Conservation (phyloP, 1,139 yeast genomes). For the Zygoascus hellenicus region DNA sequence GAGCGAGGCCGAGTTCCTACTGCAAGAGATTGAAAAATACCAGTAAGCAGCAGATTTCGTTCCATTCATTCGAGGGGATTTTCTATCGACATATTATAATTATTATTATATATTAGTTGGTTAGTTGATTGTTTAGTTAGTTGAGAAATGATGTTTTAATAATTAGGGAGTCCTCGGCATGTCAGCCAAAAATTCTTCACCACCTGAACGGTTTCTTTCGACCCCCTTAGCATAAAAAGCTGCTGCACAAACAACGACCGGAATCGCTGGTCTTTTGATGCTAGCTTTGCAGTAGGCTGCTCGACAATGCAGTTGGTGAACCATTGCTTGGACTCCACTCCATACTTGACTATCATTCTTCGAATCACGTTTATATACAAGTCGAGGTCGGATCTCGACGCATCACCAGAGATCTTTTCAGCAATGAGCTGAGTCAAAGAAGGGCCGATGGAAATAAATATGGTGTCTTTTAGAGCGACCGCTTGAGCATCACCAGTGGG, state of each 20-base stretch:
- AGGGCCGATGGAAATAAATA: constrained; percentile 23
- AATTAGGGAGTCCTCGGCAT: constrained; percentile 35
- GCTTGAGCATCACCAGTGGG: not conserved
- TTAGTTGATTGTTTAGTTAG: constrained; percentile 4
- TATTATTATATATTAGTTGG: not conserved
- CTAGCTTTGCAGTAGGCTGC: constrained; percentile 26
- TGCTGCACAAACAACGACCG: constrained; percentile 44
- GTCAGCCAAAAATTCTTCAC: constrained; percentile 61
- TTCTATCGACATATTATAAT: not conserved
- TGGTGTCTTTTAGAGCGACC: constrained; percentile 1
- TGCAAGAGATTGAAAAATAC: constrained; percentile 38
- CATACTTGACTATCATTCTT: constrained; percentile 47
- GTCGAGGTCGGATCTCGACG: constrained; percentile 60
- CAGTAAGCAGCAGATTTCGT: not conserved
- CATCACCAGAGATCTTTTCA: constrained; percentile 34
- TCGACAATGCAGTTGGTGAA: constrained; percentile 37
- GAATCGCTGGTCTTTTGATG: constrained; percentile 20
- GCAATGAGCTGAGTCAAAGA: constrained; percentile 23
- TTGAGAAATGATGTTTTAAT: constrained; percentile 10
- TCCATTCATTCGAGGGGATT: not conserved
- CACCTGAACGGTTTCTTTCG: constrained; percentile 47
- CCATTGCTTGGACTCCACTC: constrained; percentile 46
- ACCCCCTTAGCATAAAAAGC: constrained; percentile 57
- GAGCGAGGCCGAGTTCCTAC: constrained; percentile 58
- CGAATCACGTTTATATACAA: constrained; percentile 52